Percentiles rank a stretch among this genome's conserved stretches.
Evolutionary conservation across 208 protist species (phyloP).

Genomic region (Wallacemonas collosoma): DNA sequence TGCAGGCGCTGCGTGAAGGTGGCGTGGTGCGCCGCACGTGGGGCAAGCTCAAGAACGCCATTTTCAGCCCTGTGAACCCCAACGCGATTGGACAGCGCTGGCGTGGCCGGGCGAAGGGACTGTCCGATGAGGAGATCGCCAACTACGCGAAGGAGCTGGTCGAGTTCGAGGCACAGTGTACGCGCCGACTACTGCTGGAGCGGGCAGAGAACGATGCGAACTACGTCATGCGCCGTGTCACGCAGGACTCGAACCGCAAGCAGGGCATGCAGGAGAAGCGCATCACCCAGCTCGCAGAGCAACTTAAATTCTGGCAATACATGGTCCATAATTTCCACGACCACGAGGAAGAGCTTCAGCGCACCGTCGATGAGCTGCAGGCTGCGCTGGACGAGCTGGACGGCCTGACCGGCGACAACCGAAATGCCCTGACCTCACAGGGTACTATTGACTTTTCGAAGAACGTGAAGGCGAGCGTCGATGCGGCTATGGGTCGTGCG

Average conservation of each 20-base stretch:
- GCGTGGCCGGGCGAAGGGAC: slow-evolving; percentile 73
- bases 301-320: slow-evolving; percentile 94
- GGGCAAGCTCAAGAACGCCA: slow-evolving; percentile 29
- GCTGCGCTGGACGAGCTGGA: slow-evolving; percentile 79
- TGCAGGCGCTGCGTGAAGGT: slow-evolving; percentile 66
- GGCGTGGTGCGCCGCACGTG: slow-evolving; percentile 44
- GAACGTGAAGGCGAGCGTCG: slow-evolving; percentile 38
- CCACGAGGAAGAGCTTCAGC: slow-evolving; percentile 86
- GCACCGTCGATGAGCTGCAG: slow-evolving; percentile 73
- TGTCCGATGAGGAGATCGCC: slow-evolving; percentile 84
- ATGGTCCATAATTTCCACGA: slow-evolving; percentile 94
- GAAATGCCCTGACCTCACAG: slow-evolving; percentile 39
- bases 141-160: slow-evolving; percentile 91
- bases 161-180: slow-evolving; percentile 84
- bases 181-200: slow-evolving; percentile 81
- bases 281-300: slow-evolving; percentile 81
- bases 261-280: slow-evolving; percentile 91
- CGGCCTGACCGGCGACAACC: slow-evolving; percentile 63
- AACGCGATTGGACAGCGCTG: slow-evolving; percentile 89
- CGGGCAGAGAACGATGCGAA: slow-evolving; percentile 87
- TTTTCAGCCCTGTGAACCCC: slow-evolving; percentile 57
- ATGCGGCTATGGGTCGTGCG: slow-evolving; percentile 16
- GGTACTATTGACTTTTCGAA: slow-evolving; percentile 87
- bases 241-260: slow-evolving; percentile 75
- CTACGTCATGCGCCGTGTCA: slow-evolving; percentile 87